phyloP scores from a whole-genome alignment of 2,329 filamentous ascomycete genomes.

The Calonectria naviculata region DNA sequence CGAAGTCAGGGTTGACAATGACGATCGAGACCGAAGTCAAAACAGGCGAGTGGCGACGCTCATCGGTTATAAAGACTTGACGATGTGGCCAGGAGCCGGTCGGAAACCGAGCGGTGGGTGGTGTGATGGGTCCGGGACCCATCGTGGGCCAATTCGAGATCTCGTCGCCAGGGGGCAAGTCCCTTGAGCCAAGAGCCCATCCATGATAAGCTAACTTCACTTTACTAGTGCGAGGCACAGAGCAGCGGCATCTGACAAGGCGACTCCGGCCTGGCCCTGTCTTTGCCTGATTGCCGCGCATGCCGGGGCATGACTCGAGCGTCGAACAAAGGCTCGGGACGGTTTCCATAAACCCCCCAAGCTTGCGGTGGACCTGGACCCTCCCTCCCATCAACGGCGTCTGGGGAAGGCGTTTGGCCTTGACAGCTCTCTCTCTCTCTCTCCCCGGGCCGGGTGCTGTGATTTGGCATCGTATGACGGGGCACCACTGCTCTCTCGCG shows the following conservation, averaged over 20 bases:
- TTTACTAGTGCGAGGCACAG: constrained; percentile 35
- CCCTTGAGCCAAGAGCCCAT: constrained; percentile 12
- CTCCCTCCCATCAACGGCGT: constrained; percentile 27
- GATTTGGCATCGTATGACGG: constrained; percentile 39
- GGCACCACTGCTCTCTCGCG: constrained; percentile 20
- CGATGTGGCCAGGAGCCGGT: constrained; percentile 37
- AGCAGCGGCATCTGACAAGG: constrained; percentile 36
- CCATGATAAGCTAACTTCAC: constrained; percentile 34
- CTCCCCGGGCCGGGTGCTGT: constrained; percentile 28
- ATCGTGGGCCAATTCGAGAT: constrained; percentile 41
- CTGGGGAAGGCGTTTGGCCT: constrained; percentile 14
- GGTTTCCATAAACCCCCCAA: constrained; percentile 14
- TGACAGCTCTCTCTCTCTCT: constrained; percentile 11
- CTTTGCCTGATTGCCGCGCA: constrained; percentile 31
- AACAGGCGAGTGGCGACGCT: constrained; percentile 34
- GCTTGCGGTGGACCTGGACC: constrained; percentile 9
- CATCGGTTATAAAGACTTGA: constrained; percentile 42
- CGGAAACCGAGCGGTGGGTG: constrained; percentile 44
- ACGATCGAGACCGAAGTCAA: constrained; percentile 11
- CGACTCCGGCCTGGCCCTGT: constrained; percentile 33
- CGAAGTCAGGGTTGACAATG: constrained; percentile 22
- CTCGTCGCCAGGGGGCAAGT: constrained; percentile 33
- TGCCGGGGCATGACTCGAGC: constrained; percentile 35
- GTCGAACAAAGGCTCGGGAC: constrained; percentile 24
- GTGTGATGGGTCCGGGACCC: constrained; percentile 42